Conservation (phyloP, 106 monocot species). For the Posidonia australis region DNA sequence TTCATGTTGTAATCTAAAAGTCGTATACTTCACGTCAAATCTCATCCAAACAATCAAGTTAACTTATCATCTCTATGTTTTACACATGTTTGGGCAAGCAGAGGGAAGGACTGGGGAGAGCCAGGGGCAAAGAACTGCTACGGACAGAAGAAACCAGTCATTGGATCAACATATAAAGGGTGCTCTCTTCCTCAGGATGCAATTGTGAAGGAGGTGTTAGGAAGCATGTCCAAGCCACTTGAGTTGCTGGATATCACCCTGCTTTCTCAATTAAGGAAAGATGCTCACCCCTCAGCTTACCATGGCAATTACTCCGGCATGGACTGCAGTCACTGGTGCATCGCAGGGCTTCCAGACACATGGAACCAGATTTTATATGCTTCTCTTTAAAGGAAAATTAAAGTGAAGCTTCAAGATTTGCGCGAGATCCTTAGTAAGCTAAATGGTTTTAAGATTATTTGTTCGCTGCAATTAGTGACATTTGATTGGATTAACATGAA, state of each 20-base stretch:
- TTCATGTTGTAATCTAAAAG: too few species aligned
- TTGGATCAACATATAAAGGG: slow-evolving; percentile 41
- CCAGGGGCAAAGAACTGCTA: slow-evolving; percentile 32
- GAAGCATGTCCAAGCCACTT: slow-evolving; percentile 40
- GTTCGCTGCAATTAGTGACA: too few species aligned
- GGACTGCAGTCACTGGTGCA: slow-evolving; percentile 97
- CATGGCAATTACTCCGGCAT: slow-evolving; percentile 56
- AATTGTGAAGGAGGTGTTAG: slow-evolving; percentile 42
- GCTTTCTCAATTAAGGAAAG: slow-evolving; percentile 78
- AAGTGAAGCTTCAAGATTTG: too few species aligned
- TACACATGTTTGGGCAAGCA: too few species aligned
- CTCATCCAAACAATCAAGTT: too few species aligned
- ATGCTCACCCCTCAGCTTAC: slow-evolving; percentile 69
- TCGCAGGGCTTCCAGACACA: slow-evolving; percentile 78
- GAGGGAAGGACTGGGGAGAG: slow-evolving; percentile 58
- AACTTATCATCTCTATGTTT: too few species aligned
- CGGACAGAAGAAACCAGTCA: slow-evolving; percentile 42
- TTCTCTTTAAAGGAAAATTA: slow-evolving; percentile 24
- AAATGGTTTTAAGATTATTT: too few species aligned
- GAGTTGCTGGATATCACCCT: slow-evolving; percentile 71
- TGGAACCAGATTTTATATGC: slow-evolving; percentile 86
- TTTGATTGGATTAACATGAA: too few species aligned
- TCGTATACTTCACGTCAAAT: too few species aligned
- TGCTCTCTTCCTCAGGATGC: slow-evolving; percentile 41
- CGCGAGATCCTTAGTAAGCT: too few species aligned